Evolutionary conservation across 331 rosid genomes (phyloP), one percentile per base, ranked within the genome.

Genomic region (Cydonia oblonga): DNA sequence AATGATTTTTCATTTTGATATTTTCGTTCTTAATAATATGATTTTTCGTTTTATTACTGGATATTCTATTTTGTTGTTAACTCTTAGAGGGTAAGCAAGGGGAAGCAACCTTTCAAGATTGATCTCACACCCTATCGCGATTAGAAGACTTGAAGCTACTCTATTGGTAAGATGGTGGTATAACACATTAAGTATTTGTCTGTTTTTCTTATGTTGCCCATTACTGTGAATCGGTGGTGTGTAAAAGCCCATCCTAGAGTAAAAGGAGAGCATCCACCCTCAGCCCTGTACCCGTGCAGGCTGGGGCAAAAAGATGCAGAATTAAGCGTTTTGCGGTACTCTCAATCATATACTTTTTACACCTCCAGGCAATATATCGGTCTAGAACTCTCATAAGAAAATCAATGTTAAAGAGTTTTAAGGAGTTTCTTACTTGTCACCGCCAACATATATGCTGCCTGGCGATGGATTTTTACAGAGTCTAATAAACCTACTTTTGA

Each of bases 41-140:
- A 9, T 30, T 25, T 54, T 9, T 26, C 25, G n/a, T 64, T 26
- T 60, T 60, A 29, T 60, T 60, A 19, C 29, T 40, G 19, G 23
- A 71, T 64, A 29, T 46, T 75, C 78, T 59, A 9, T 59, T 61
- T 13, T 73, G 4, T 59, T 76, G 30, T 30, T 78, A 82, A 59
- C 59, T 71, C 8, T 46, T 58, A 93, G 98, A 86, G 88, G 78
- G 96, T 82, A 51, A 91, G 90, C 96, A 93, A 89, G 83, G 96
- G 98, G 74, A 91, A 87, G 86, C 89, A 87, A 62, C 82, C 16
- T 8, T 87, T 89, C 83, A 85, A 87, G 77, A 89, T 93, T 75
- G 96, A 93, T 83, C 89, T 90, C 83, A 78, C 97, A 3, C 96
- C 98, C 33, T 86, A 82, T 82, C 78, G 78, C 56, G 91, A 86